Evolutionary conservation across 768 basidiomycete genomes (phyloP).

Genomic region (Boletus edulis): DNA sequence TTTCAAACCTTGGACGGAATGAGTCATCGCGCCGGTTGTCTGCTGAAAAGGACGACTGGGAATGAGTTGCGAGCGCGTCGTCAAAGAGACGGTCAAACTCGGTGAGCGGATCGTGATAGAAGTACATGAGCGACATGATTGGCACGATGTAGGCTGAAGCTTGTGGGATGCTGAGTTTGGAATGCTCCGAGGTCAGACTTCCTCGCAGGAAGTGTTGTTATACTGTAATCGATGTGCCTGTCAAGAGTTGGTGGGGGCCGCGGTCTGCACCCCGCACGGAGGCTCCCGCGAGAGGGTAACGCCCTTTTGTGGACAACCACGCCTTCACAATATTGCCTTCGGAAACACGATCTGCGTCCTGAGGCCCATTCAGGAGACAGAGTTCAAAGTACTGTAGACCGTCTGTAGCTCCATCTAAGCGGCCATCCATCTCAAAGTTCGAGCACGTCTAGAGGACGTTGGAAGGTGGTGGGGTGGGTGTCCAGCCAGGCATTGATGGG

Average conservation of each 20-base stretch:
- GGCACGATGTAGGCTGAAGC: no score
- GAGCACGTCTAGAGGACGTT: slow-evolving; percentile 39
- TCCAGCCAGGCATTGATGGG: slow-evolving; percentile 14
- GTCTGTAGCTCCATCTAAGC: slow-evolving; percentile 30
- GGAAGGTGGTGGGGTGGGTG: slow-evolving; percentile 13
- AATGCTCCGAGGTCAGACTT: no score
- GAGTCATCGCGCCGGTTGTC: no score
- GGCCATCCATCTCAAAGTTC: slow-evolving; percentile 40
- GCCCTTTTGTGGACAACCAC: slow-evolving; percentile 46
- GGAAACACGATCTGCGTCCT: slow-evolving; percentile 20
- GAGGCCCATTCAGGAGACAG: neutral
- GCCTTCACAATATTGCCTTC: slow-evolving; percentile 36
- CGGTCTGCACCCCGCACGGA: no score
- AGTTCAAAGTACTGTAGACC: slow-evolving; percentile 32
- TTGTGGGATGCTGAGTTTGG: no score
- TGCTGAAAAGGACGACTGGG: no score
- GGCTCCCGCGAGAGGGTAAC: slow-evolving; percentile 44
- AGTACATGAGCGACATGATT: neutral
- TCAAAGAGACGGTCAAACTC: no score
- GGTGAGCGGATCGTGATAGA: neutral
- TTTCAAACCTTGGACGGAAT: neutral
- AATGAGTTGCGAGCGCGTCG: neutral
- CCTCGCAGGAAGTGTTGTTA: no score
- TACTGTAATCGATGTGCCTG: no score
- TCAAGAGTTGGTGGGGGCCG: no score